Evolutionary conservation across 2,329 filamentous ascomycete species (phyloP).

Genomic region (Daldinia sp.): DNA sequence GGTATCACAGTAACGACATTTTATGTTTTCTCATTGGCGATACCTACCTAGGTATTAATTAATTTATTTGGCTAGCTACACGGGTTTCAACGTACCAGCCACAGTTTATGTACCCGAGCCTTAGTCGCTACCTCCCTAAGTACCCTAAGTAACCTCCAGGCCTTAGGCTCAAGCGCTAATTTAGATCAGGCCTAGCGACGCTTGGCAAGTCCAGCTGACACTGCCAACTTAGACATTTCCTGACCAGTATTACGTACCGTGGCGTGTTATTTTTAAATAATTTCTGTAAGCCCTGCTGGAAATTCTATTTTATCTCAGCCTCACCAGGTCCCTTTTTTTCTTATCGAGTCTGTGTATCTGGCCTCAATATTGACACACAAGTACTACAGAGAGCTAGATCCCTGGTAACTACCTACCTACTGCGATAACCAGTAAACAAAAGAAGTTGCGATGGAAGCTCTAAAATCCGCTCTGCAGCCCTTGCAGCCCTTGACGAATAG

Average conservation of each 20-base stretch:
- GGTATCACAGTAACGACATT: no score
- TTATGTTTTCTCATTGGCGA: no score
- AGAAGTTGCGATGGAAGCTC: constrained; percentile 61
- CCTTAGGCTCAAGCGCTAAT: background rate
- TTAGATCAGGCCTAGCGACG: constrained; percentile 3
- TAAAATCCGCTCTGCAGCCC: constrained; percentile 70
- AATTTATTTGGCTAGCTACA: no score
- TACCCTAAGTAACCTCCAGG: background rate
- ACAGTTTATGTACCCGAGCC: no score
- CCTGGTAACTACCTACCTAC: background rate
- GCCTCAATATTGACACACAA: background rate
- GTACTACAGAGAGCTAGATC: background rate
- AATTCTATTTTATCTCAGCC: constrained; percentile 16
- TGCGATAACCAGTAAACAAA: background rate
- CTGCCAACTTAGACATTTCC: constrained; percentile 2
- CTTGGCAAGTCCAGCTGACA: constrained; percentile 9
- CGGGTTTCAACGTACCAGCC: background rate
- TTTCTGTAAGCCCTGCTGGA: constrained; percentile 6
- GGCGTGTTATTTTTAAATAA: constrained; percentile 19
- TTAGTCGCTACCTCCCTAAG: no score
- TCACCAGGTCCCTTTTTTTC: constrained; percentile 4
- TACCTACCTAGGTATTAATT: no score
- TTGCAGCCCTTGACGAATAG: constrained; percentile 72
- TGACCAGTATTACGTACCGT: constrained; percentile 10
- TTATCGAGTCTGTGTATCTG: constrained; percentile 2